These are phyloP conservation scores for Ganoderma sp. DNA, from an alignment of 1,284 basidiomycete genomes.

Conservation along the genomic window DNA sequence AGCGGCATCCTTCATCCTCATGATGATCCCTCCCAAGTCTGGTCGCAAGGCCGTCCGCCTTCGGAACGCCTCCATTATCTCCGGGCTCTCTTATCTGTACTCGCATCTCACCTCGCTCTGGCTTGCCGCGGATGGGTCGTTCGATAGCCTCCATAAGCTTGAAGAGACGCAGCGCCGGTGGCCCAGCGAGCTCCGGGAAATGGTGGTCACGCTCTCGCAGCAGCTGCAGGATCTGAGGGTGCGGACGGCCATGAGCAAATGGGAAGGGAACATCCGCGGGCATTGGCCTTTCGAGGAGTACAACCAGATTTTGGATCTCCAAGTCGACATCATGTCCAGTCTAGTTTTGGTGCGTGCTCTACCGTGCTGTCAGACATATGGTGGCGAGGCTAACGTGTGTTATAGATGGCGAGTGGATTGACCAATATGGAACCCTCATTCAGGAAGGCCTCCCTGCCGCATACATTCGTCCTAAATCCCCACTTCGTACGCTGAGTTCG, in stretches of 20 bases:
- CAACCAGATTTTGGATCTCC: constrained; percentile 45
- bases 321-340: constrained; percentile 50
- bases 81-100: constrained; percentile 49
- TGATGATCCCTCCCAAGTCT: constrained; percentile 58
- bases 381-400: not conserved
- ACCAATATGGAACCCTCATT: constrained; percentile 47
- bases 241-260: constrained; percentile 49
- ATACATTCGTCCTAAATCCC: constrained; percentile 54
- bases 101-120: constrained; percentile 52
- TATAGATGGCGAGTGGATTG: constrained; percentile 50
- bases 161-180: constrained; percentile 27
- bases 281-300: constrained; percentile 58
- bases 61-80: constrained; percentile 50
- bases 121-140: constrained; percentile 40
- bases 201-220: constrained; percentile 43
- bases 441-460: constrained; percentile 46
- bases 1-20: constrained; percentile 53
- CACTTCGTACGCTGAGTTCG: constrained; percentile 47
- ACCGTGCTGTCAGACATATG: not conserved
- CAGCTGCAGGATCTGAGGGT: constrained; percentile 46
- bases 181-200: constrained; percentile 40
- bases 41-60: constrained; percentile 55
- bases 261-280: constrained; percentile 57
- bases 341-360: constrained; percentile 46
- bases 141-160: constrained; percentile 25